Percentiles rank a stretch among this genome's conserved stretches.
Conservation (phyloP, 2,329 filamentous ascomycete genomes). For the Xylariomycetidae sp. region DNA sequence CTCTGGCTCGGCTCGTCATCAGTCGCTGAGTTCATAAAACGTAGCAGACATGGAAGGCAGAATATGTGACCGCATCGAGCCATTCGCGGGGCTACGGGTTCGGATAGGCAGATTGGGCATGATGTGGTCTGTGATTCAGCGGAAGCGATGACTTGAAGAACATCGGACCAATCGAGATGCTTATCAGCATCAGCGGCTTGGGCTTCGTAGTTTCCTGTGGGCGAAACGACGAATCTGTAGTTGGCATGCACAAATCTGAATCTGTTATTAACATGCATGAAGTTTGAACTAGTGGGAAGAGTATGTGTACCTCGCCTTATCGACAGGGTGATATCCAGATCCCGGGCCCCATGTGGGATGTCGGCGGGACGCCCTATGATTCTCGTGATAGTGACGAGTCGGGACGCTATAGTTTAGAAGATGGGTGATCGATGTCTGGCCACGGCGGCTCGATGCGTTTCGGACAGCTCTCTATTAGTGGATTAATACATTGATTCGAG, state of each 20-base stretch:
- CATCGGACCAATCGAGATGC: constrained; percentile 83
- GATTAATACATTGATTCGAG: constrained; percentile 1
- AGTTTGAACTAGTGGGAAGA: not conserved
- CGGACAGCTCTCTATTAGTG: constrained; percentile 42
- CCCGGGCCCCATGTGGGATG: constrained; percentile 80
- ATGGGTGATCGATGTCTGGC: constrained; percentile 95
- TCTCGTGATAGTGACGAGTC: constrained; percentile 59
- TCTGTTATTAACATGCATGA: constrained; percentile 8
- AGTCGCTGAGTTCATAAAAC: constrained; percentile 85
- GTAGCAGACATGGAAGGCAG: constrained; percentile 85
- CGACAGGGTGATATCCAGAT: constrained; percentile 82
- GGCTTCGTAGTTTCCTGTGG: constrained; percentile 69
- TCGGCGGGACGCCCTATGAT: constrained; percentile 56
- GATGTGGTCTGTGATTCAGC: constrained; percentile 81
- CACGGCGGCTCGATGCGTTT: constrained; percentile 66
- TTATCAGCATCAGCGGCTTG: constrained; percentile 85
- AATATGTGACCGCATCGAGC: constrained; percentile 97
- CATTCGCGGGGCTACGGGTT: constrained; percentile 92
- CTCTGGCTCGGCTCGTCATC: constrained; percentile 64
- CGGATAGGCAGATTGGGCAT: constrained; percentile 92
- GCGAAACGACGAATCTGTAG: constrained; percentile 92
- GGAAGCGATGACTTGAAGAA: constrained; percentile 88
- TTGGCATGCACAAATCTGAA: constrained; percentile 85
- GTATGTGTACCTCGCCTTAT: constrained; percentile 72
- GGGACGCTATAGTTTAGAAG: constrained; percentile 87